A percentile compares a stretch with the other conserved stretches of the same genome.
phyloP scores from a whole-genome alignment of 352 stramenopile genomes.

The Phytophthora europaea region DNA sequence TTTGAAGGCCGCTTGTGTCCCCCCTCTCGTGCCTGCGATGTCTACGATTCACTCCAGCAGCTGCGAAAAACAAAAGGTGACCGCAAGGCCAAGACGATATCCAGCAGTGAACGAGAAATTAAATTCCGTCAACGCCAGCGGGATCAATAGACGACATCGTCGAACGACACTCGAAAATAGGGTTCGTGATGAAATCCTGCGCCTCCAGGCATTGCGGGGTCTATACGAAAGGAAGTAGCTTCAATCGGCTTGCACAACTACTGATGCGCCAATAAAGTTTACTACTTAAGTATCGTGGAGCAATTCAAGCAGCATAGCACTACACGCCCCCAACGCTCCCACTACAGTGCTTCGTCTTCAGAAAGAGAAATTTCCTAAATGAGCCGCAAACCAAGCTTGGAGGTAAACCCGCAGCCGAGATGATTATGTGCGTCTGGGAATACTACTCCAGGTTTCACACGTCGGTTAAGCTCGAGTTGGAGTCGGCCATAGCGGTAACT shows the following conservation, averaged over 20 bases:
- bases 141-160: background rate
- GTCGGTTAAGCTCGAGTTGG: background rate
- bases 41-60: background rate
- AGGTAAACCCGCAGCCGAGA: background rate
- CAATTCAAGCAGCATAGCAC: background rate
- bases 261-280: background rate
- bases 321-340: background rate
- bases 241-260: background rate
- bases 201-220: background rate
- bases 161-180: background rate
- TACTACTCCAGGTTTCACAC: background rate
- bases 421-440: background rate
- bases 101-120: background rate
- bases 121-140: background rate
- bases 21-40: background rate
- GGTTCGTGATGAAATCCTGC: background rate
- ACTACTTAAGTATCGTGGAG: too few species aligned
- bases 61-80: background rate
- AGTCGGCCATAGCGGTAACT: background rate
- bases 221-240: background rate
- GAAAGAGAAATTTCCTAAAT: background rate
- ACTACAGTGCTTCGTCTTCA: background rate
- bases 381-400: background rate
- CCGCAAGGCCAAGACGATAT: background rate
- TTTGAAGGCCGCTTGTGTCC: background rate